Percentiles rank a stretch among this genome's conserved stretches.
phyloP scores from a whole-genome alignment of 2,329 filamentous ascomycete species.

The Cercospora berteroae region DNA sequence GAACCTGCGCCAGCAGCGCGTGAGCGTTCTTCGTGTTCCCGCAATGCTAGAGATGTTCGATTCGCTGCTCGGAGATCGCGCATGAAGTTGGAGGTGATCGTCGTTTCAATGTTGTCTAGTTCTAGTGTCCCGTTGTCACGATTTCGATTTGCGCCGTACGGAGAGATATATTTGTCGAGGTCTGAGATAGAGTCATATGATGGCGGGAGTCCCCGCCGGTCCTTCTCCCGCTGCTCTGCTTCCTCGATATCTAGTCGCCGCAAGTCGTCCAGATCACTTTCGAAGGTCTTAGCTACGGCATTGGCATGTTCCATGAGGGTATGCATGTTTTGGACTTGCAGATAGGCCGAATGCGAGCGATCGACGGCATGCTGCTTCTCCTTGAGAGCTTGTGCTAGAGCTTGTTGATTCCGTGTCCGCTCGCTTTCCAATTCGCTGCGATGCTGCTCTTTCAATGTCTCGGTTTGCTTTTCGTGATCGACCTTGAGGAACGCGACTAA shows the following conservation, averaged over 20 bases:
- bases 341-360: not conserved
- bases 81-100: constrained; percentile 3
- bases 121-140: constrained; percentile 5
- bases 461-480: constrained; percentile 5
- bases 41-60: constrained; percentile 5
- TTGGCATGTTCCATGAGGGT: constrained; percentile 14
- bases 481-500: constrained; percentile 3
- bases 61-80: not conserved
- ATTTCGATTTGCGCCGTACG: constrained; percentile 19
- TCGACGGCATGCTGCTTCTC: constrained; percentile 1
- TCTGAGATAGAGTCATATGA: constrained; percentile 31
- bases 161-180: constrained; percentile 18
- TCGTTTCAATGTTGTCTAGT: not conserved
- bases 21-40: not conserved
- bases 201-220: constrained; percentile 25
- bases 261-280: constrained; percentile 28
- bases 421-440: constrained; percentile 1
- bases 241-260: constrained; percentile 20
- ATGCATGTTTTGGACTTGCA: not conserved
- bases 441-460: constrained; percentile 7
- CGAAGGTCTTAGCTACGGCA: constrained; percentile 4
- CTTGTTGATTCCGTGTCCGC: not conserved
- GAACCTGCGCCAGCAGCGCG: not conserved
- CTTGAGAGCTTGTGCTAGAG: not conserved
- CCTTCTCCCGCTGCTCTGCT: constrained; percentile 16